These are phyloP conservation scores for Rubia yunnanensis DNA, from an alignment of 257 asterid species.

Conservation along the genomic window DNA sequence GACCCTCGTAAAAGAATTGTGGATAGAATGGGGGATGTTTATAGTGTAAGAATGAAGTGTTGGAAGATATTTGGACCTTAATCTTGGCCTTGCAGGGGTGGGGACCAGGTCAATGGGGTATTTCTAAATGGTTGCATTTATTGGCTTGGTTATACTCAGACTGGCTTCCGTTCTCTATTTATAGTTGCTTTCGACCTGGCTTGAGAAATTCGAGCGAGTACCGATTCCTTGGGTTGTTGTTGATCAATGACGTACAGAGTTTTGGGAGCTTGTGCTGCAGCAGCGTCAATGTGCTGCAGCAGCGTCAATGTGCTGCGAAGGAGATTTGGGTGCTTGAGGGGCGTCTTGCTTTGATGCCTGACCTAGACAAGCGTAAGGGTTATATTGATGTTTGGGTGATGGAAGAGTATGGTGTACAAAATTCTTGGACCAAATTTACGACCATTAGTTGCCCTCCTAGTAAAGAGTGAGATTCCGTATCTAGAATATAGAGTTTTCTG, in stretches of 20 bases:
- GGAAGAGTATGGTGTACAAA: neutral
- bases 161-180: neutral
- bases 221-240: neutral
- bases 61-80: neutral
- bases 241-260: neutral
- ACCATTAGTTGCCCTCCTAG: neutral
- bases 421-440: neutral
- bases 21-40: neutral
- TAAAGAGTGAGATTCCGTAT: neutral
- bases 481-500: neutral
- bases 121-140: neutral
- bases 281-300: too few relatives aligned
- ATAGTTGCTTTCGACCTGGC: neutral
- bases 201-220: neutral
- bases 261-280: too few relatives aligned
- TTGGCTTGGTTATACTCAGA: neutral
- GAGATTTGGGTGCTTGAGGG: neutral
- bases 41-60: neutral
- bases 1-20: neutral
- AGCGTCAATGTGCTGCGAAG: too few relatives aligned
- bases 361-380: neutral
- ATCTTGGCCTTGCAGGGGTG: neutral
- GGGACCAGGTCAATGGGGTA: neutral
- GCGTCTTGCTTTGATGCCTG: neutral
- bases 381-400: neutral